phyloP scores from a whole-genome alignment of 208 protist genomes.

The Phytomonas sp. region DNA sequence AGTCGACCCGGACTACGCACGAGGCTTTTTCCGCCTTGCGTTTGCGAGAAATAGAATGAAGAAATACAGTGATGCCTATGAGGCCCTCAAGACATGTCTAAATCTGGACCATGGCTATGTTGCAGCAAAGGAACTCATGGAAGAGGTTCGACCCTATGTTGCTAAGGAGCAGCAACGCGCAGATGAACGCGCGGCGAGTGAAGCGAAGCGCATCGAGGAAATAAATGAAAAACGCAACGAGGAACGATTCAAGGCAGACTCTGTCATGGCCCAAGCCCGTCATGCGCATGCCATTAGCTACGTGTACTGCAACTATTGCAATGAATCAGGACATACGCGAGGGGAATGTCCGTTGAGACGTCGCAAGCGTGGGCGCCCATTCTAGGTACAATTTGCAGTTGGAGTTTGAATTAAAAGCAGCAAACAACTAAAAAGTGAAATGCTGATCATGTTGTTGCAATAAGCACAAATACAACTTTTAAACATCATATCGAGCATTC shows the following conservation, averaged over 20 bases:
- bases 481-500: background rate
- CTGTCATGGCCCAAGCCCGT: slow-evolving; percentile 12
- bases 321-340: slow-evolving; percentile 62
- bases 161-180: slow-evolving; percentile 33
- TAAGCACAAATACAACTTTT: background rate
- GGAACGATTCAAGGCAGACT: slow-evolving; percentile 15
- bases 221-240: slow-evolving; percentile 32
- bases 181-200: slow-evolving; percentile 34
- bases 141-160: slow-evolving; percentile 29
- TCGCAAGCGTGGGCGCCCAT: slow-evolving; percentile 48
- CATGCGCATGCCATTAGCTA: slow-evolving; percentile 48
- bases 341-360: slow-evolving; percentile 59
- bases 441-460: background rate
- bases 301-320: slow-evolving; percentile 78
- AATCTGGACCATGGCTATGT: slow-evolving; percentile 39
- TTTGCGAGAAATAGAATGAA: slow-evolving; percentile 46
- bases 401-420: background rate
- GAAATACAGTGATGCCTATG: slow-evolving; percentile 28
- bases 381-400: background rate
- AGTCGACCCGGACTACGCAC: slow-evolving; percentile 53
- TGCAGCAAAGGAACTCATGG: slow-evolving; percentile 35
- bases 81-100: slow-evolving; percentile 44
- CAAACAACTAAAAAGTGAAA: slow-evolving; percentile 3
- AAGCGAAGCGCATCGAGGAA: slow-evolving; percentile 23
- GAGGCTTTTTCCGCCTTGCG: slow-evolving; percentile 65